phyloP scores from a whole-genome alignment of 768 basidiomycete species.

The Tricholoma sp. region DNA sequence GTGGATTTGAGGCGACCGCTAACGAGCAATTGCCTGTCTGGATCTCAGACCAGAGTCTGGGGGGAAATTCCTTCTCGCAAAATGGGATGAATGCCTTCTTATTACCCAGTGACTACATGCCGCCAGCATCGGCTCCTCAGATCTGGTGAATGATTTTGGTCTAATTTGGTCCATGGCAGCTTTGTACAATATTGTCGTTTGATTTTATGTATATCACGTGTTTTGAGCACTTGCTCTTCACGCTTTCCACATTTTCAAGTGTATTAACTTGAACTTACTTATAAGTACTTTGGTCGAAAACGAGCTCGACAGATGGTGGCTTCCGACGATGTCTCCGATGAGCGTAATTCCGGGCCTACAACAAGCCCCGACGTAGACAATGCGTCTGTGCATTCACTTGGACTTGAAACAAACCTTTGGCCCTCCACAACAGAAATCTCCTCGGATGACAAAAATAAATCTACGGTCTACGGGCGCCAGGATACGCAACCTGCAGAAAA shows the following conservation, averaged over 20 bases:
- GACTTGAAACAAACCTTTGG: not conserved
- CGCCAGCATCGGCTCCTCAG: slow-evolving; percentile 59
- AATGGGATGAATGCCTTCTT: slow-evolving; percentile 86
- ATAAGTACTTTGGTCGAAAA: no score
- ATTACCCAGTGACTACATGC: slow-evolving; percentile 69
- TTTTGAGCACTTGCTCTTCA: not conserved
- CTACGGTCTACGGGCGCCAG: not conserved
- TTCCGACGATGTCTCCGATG: not conserved
- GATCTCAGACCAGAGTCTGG: slow-evolving; percentile 81
- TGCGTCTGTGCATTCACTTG: not conserved
- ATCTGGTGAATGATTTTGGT: slow-evolving; percentile 52
- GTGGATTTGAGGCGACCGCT: slow-evolving; percentile 66
- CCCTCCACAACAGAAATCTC: not conserved
- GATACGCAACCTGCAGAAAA: not conserved
- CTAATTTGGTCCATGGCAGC: not conserved
- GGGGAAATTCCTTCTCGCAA: slow-evolving; percentile 70
- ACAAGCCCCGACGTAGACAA: not conserved
- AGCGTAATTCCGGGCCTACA: not conserved
- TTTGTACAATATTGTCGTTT: not conserved
- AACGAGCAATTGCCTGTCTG: slow-evolving; percentile 79
- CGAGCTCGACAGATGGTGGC: not conserved
- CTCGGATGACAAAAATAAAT: not conserved
- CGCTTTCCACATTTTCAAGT: not conserved
- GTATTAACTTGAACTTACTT: not conserved
- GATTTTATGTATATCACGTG: not conserved